These are phyloP conservation scores for Irpex sp. DNA, from an alignment of 1,284 basidiomycete species.

Conservation along the genomic window DNA sequence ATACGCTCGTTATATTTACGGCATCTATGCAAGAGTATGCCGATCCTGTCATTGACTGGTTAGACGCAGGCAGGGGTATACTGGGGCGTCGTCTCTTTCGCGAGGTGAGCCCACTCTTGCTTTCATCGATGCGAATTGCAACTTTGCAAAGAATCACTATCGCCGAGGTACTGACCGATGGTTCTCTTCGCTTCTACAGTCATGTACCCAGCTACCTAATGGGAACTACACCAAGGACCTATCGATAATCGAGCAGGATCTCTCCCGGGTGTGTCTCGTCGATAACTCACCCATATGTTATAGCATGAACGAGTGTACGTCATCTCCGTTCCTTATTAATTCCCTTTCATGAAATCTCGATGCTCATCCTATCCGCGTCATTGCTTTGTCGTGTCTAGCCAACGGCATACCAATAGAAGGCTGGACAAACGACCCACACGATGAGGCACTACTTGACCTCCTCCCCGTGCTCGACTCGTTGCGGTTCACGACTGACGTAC, in stretches of 20 bases:
- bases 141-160: neutral
- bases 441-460: constrained; percentile 94
- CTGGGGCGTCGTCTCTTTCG: constrained; percentile 88
- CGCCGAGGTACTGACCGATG: constrained; percentile 1
- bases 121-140: neutral
- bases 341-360: neutral
- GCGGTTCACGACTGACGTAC: constrained; percentile 93
- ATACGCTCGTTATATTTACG: constrained; percentile 98
- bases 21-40: constrained; percentile 99
- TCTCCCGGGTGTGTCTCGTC: constrained; percentile 88
- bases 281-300: constrained; percentile 98
- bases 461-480: constrained; percentile 94
- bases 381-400: constrained; percentile 36
- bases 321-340: neutral
- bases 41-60: constrained; percentile 99
- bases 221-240: constrained; percentile 96
- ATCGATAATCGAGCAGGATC: constrained; percentile 82
- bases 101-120: constrained; percentile 54
- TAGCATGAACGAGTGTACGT: constrained; percentile 86
- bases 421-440: constrained; percentile 96
- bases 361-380: neutral
- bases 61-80: constrained; percentile 92
- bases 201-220: constrained; percentile 87
- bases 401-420: constrained; percentile 99
- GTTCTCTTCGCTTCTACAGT: constrained; percentile 39